Conservation (phyloP, 2,329 filamentous ascomycete genomes). For the Fusarium compactum region DNA sequence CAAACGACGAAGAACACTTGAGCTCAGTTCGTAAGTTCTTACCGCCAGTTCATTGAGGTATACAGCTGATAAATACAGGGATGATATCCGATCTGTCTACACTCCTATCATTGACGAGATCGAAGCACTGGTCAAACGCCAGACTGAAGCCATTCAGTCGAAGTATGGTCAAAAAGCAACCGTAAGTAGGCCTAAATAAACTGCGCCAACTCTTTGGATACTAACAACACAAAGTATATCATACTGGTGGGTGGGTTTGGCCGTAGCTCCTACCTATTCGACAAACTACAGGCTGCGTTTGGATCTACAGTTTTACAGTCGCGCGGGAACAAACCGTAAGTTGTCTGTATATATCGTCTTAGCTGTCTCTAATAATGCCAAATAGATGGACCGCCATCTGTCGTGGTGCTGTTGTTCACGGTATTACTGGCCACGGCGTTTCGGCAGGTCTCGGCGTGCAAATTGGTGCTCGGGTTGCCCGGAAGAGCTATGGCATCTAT, state of each 20-base stretch:
- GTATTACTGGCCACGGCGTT: slow-evolving; percentile 16
- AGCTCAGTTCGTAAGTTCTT: slow-evolving; percentile 10
- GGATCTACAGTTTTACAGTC: slow-evolving; percentile 49
- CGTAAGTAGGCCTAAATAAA: slow-evolving; percentile 27
- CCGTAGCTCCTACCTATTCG: slow-evolving; percentile 47
- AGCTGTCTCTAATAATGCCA: neutral
- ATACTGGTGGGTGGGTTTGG: slow-evolving; percentile 57
- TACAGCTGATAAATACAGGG: neutral
- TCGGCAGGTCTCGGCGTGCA: neutral
- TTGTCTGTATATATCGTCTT: neutral
- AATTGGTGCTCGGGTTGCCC: slow-evolving; percentile 44
- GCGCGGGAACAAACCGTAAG: slow-evolving; percentile 51
- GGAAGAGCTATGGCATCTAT: slow-evolving; percentile 46
- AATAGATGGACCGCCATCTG: slow-evolving; percentile 53
- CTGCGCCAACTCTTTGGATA: accelerated
- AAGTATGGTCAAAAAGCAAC: slow-evolving; percentile 42
- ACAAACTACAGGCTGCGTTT: slow-evolving; percentile 15
- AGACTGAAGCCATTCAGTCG: slow-evolving; percentile 35
- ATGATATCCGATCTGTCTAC: slow-evolving; percentile 45
- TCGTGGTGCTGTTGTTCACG: slow-evolving; percentile 50
- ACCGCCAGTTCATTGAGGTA: accelerated
- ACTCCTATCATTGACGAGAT: slow-evolving; percentile 39
- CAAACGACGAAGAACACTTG: slow-evolving; percentile 12
- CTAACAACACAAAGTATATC: slow-evolving; percentile 48
- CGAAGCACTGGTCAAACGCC: slow-evolving; percentile 38